phyloP scores from a whole-genome alignment of 1,139 yeast species.

The Ashbya aceris region DNA sequence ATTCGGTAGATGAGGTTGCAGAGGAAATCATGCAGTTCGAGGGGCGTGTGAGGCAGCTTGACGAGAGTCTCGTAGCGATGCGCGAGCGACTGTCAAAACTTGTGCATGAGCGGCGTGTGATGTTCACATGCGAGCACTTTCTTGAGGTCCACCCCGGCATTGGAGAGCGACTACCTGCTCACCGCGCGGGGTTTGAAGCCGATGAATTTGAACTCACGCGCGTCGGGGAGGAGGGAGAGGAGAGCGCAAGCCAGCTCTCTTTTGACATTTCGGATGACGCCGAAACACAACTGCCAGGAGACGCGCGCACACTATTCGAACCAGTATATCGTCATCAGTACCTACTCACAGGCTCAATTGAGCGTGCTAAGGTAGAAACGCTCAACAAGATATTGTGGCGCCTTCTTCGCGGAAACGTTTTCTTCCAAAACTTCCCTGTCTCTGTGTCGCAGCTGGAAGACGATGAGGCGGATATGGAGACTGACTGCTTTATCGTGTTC shows the following conservation, averaged over 20 bases:
- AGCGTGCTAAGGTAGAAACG: slow-evolving; percentile 47
- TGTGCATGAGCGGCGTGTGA: slow-evolving; percentile 43
- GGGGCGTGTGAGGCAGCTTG: slow-evolving; percentile 36
- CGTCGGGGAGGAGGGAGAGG: slow-evolving; percentile 15
- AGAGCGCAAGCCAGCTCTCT: slow-evolving; percentile 22
- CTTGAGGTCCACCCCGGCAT: slow-evolving; percentile 29
- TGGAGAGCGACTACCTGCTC: slow-evolving; percentile 15
- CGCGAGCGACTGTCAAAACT: slow-evolving; percentile 31
- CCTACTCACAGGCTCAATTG: slow-evolving; percentile 54
- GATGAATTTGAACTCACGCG: slow-evolving; percentile 20
- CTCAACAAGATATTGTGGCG: slow-evolving; percentile 68
- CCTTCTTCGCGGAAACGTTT: slow-evolving; percentile 62
- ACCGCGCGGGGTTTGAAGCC: slow-evolving; percentile 12
- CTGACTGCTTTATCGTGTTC: slow-evolving; percentile 56
- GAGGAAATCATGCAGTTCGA: slow-evolving; percentile 36
- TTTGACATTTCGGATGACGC: slow-evolving; percentile 18
- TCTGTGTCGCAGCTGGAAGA: slow-evolving; percentile 35
- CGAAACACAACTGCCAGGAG: slow-evolving; percentile 9
- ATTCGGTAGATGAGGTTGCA: slow-evolving; percentile 38
- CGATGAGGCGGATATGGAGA: slow-evolving; percentile 36
- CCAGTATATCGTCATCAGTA: slow-evolving; percentile 27
- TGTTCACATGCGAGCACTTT: slow-evolving; percentile 37
- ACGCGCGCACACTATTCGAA: slow-evolving; percentile 3
- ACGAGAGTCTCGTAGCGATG: slow-evolving; percentile 36
- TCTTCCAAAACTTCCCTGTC: slow-evolving; percentile 54